These are phyloP conservation scores for Aquilaria sinensis DNA, from an alignment of 345 rosid genomes.

Conservation along the genomic window DNA sequence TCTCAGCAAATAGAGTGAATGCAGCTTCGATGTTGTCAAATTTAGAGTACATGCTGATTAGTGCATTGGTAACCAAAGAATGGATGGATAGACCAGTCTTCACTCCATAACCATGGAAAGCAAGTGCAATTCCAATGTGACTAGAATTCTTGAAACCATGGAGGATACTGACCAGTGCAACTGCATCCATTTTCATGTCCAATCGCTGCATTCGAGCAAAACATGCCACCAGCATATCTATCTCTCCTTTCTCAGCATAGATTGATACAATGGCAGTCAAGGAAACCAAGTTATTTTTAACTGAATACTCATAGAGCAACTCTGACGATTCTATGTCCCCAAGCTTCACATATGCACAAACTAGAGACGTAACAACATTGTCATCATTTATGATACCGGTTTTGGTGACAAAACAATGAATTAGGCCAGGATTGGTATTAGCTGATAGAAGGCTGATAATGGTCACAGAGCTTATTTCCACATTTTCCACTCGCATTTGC, in stretches of 20 bases:
- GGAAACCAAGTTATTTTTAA: slow-evolving; percentile 44
- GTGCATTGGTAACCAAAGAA: slow-evolving; percentile 54
- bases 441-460: slow-evolving; percentile 55
- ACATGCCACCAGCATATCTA: slow-evolving; percentile 27
- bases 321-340: slow-evolving; percentile 45
- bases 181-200: slow-evolving; percentile 57
- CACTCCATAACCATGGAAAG: slow-evolving; percentile 55
- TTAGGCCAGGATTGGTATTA: slow-evolving; percentile 32
- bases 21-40: slow-evolving; percentile 43
- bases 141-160: slow-evolving; percentile 43
- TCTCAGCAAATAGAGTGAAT: slow-evolving; percentile 39
- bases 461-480: slow-evolving; percentile 48
- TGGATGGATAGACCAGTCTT: slow-evolving; percentile 49
- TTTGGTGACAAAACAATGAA: slow-evolving; percentile 57
- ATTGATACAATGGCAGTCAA: slow-evolving; percentile 61
- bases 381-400: slow-evolving; percentile 36
- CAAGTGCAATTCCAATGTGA: slow-evolving; percentile 32
- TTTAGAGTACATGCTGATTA: slow-evolving; percentile 70
- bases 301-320: slow-evolving; percentile 34
- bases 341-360: slow-evolving; percentile 51
- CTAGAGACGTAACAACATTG: slow-evolving; percentile 54
- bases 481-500: slow-evolving; percentile 34
- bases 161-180: slow-evolving; percentile 66
- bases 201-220: slow-evolving; percentile 40
- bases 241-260: slow-evolving; percentile 55